These are phyloP conservation scores for Lachnellula occidentalis DNA, from an alignment of 2,329 filamentous ascomycete genomes.

Conservation along the genomic window DNA sequence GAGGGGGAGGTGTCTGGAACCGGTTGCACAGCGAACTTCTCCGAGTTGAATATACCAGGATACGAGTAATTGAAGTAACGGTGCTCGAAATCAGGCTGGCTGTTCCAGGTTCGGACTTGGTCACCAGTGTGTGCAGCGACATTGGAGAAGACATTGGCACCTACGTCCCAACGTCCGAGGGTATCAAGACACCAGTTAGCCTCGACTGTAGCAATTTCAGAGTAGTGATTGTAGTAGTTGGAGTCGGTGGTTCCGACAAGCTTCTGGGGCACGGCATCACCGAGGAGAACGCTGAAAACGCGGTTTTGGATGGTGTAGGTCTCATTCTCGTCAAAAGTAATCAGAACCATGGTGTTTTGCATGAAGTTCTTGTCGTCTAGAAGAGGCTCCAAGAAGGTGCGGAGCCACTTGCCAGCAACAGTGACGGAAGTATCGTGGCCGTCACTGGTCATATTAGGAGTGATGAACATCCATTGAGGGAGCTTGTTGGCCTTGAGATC, in stretches of 20 bases:
- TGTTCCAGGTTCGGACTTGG: conserved; percentile 28
- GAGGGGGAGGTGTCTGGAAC: conserved; percentile 30
- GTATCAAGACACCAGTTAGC: conserved; percentile 65
- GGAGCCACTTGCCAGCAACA: conserved; percentile 62
- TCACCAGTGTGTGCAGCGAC: conserved; percentile 59
- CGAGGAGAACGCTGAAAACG: conserved; percentile 66
- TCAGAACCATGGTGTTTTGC: conserved; percentile 66
- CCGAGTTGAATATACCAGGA: conserved; percentile 34
- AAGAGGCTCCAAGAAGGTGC: conserved; percentile 64
- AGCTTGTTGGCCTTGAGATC: conserved; percentile 59
- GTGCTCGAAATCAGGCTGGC: conserved; percentile 26
- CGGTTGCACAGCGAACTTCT: conserved; percentile 31
- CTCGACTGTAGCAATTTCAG: conserved; percentile 57
- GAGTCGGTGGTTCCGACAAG: conserved; percentile 63
- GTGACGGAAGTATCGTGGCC: conserved; percentile 71
- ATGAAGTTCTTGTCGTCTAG: conserved; percentile 66
- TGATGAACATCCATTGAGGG: conserved; percentile 69
- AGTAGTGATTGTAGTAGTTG: conserved; percentile 71
- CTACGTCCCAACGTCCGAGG: conserved; percentile 66
- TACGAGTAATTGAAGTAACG: conserved; percentile 42
- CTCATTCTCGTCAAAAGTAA: conserved; percentile 78
- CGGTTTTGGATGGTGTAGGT: conserved; percentile 62
- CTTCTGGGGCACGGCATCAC: conserved; percentile 62
- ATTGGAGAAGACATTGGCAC: conserved; percentile 61
- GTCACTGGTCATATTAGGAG: conserved; percentile 70